Conservation (phyloP, 306 rosid genomes). For the Trifolium fragiferum region DNA sequence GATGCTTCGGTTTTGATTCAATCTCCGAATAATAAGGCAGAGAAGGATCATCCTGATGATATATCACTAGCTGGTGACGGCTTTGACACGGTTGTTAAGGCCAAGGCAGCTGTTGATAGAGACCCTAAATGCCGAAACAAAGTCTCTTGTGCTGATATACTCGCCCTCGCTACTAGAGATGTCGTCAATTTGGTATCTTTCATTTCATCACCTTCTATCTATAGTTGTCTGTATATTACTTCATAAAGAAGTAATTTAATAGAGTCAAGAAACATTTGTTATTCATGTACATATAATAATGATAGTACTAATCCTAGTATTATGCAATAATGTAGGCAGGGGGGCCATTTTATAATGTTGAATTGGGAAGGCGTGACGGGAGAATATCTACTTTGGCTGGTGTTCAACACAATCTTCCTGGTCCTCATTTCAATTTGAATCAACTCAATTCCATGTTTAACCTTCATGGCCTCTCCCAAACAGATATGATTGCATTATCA, state of each 20-base stretch:
- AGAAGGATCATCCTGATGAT: constrained; percentile 80
- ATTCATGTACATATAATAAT: no score
- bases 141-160: constrained; percentile 93
- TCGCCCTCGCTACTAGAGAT: constrained; percentile 91
- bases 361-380: constrained; percentile 86
- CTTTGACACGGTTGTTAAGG: constrained; percentile 82
- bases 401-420: constrained; percentile 71
- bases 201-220: constrained; percentile 10
- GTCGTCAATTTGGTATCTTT: constrained; percentile 63
- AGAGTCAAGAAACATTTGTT: neutral
- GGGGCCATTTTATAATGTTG: constrained; percentile 81
- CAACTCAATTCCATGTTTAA: constrained; percentile 64
- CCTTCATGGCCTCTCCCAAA: constrained; percentile 66
- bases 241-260: no score
- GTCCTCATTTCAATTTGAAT: constrained; percentile 56
- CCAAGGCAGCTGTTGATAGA: constrained; percentile 80
- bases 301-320: neutral
- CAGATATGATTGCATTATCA: constrained; percentile 80
- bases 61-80: constrained; percentile 85
- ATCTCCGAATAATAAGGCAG: constrained; percentile 56
- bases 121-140: constrained; percentile 62
- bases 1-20: constrained; percentile 79
- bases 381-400: constrained; percentile 59
- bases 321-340: constrained; percentile 62
- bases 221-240: no score